Evolutionary conservation across 208 protist species (phyloP).

Genomic region (Crithidia mellificae): DNA sequence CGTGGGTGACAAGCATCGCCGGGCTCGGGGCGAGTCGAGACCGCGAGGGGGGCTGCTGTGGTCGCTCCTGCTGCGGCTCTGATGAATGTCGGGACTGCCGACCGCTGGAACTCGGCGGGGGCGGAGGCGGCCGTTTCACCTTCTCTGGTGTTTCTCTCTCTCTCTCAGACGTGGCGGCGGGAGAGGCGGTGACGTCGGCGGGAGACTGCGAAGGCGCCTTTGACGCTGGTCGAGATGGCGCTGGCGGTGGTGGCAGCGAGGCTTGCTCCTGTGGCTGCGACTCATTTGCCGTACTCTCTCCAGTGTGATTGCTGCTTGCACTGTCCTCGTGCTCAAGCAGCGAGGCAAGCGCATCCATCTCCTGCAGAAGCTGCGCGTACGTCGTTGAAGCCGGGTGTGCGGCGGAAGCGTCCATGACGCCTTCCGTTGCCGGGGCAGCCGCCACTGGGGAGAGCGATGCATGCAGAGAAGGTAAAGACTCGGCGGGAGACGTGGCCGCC

Average conservation of each 20-base stretch:
- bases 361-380: constrained; percentile 30
- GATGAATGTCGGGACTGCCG: neutral
- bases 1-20: constrained; percentile 3
- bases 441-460: constrained; percentile 5
- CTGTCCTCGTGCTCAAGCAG: constrained; percentile 13
- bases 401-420: neutral
- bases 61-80: too few relatives aligned
- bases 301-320: neutral
- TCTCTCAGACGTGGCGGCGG: neutral
- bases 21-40: constrained; percentile 5
- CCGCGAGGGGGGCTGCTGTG: neutral
- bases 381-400: constrained; percentile 1
- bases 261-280: too few relatives aligned
- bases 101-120: neutral
- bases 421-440: neutral
- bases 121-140: neutral
- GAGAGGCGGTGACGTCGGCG: neutral
- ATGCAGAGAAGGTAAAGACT: too few relatives aligned
- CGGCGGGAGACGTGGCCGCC: too few relatives aligned
- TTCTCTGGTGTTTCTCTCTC: constrained; percentile 5
- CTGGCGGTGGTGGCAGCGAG: neutral
- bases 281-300: too few relatives aligned
- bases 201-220: neutral
- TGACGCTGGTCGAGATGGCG: neutral
- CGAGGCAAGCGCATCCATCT: constrained; percentile 26